A percentile compares a stretch with the other conserved stretches of the same genome.
Evolutionary conservation across 768 basidiomycete species (phyloP).

Genomic region (Leccinellum luteum): DNA sequence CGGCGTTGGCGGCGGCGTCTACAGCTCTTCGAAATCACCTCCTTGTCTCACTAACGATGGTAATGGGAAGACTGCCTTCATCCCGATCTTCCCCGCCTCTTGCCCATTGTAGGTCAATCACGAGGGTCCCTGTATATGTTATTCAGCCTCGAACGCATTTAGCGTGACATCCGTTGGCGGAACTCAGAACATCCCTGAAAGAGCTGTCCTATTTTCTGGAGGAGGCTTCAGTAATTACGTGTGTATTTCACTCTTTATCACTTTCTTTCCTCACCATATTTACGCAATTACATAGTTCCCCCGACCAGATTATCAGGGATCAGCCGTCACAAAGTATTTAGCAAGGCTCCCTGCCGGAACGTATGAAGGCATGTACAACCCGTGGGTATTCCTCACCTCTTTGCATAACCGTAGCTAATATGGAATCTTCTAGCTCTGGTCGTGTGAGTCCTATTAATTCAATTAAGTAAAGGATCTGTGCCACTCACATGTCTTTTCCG

Average conservation of each 20-base stretch:
- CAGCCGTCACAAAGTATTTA: conserved; percentile 45
- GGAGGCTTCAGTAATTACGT: conserved; percentile 76
- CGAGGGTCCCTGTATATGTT: background rate
- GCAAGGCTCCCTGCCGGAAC: conserved; percentile 10
- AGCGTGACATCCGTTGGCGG: conserved; percentile 76
- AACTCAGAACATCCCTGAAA: conserved; percentile 58
- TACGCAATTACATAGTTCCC: conserved; percentile 37
- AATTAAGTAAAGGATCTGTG: background rate
- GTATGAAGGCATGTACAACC: conserved; percentile 60
- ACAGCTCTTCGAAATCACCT: conserved; percentile 43
- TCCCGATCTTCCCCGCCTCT: conserved; percentile 58
- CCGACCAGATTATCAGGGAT: conserved; percentile 53
- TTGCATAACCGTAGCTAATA: background rate
- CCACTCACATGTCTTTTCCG: background rate
- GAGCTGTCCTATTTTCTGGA: conserved; percentile 59
- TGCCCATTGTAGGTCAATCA: conserved; percentile 49
- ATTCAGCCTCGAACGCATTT: background rate
- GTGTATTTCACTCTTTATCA: conserved; percentile 12
- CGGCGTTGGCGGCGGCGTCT: conserved; percentile 65
- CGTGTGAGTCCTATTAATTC: conserved; percentile 43
- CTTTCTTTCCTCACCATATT: conserved; percentile 5
- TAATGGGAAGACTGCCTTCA: conserved; percentile 50
- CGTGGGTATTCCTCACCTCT: conserved; percentile 33
- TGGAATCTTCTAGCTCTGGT: background rate
- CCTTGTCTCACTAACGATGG: conserved; percentile 60